Base-by-base conservation (phyloP, 495 filamentous ascomycete genomes). In the Bathelium albidoporum region DNA sequence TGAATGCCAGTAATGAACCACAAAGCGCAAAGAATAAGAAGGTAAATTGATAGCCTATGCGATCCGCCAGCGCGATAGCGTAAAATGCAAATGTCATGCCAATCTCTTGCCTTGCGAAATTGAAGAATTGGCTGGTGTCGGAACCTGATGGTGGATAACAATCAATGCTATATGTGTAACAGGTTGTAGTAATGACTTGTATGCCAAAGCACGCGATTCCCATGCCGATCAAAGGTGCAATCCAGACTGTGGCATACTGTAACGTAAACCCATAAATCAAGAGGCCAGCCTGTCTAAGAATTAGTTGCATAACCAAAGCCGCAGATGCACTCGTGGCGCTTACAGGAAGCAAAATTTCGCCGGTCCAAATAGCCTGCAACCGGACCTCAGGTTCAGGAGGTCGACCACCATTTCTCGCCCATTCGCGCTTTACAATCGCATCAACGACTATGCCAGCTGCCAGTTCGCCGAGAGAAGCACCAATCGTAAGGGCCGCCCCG, bases 1-100 rank as follows among this genome's bases (percentile, higher is more conserved):
- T 58, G 29, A 63, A 63, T 34, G 44, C 61, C 22, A 63, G 52
- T 9, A 63, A 32, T 16, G 44, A 58, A 3, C 61, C 61, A 32
- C 31, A 36, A 32, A 49, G 34, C 0, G 61, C 61, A 43, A 63
- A 63, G 61, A 63, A 63, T 0, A 63, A 44, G 31, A 63, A 63
- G 12, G 61, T 63, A 29, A 49, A 63, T 43, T 63, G 43, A 39
- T 63, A 63, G 1, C 61, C 61, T 32, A 63, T 58, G 22, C 39
- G 28, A 7, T 63, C 52, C 11, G 61, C 61, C 14, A 63, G 52
- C 14, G 29, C 12, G 28, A 63, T 63, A 18, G 55, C 49, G 39
- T 63, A 63, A 49, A 63, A 63, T 4, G 61, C 61, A 34, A 63
- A 63, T 5, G 61, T 63, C 61, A 63, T 63, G 28, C 61, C 61